Evolutionary conservation across 2,329 filamentous ascomycete species (phyloP).

Genomic region (Aspergillus fischeri): DNA sequence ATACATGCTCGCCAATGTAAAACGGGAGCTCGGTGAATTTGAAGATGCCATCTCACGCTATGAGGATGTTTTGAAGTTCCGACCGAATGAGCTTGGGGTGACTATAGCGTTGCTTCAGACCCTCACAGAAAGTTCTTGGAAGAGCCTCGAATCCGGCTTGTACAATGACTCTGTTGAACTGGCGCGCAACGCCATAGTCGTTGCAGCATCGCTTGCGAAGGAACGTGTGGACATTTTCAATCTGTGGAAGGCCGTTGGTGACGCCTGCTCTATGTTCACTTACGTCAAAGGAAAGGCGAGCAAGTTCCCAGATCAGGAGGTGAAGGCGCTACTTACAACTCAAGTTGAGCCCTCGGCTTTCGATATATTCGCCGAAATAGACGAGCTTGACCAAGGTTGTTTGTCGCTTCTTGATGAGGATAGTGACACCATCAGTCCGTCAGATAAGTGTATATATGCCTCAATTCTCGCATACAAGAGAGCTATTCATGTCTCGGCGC

Average conservation of each 20-base stretch:
- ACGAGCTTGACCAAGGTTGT: slow-evolving; percentile 54
- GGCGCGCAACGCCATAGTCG: slow-evolving; percentile 64
- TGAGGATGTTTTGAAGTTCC: slow-evolving; percentile 63
- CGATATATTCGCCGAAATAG: slow-evolving; percentile 63
- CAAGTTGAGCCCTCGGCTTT: slow-evolving; percentile 52
- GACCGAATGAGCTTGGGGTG: slow-evolving; percentile 76
- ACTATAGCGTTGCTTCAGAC: slow-evolving; percentile 84
- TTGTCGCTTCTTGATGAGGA: slow-evolving; percentile 31
- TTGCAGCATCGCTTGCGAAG: slow-evolving; percentile 60
- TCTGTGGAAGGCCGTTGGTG: slow-evolving; percentile 87
- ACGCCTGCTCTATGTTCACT: slow-evolving; percentile 81
- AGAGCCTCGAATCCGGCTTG: slow-evolving; percentile 73
- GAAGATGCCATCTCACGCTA: slow-evolving; percentile 78
- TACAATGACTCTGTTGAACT: slow-evolving; percentile 78
- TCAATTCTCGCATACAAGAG: slow-evolving; percentile 83
- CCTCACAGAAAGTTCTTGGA: slow-evolving; percentile 74
- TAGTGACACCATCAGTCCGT: slow-evolving; percentile 32
- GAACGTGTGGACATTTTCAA: slow-evolving; percentile 74
- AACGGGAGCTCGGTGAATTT: slow-evolving; percentile 85
- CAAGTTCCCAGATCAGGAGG: slow-evolving; percentile 56
- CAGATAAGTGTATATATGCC: slow-evolving; percentile 59
- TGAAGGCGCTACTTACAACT: slow-evolving; percentile 57
- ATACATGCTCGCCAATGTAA: slow-evolving; percentile 95
- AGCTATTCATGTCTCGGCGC: slow-evolving; percentile 67
- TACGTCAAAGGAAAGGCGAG: slow-evolving; percentile 65